Base-by-base conservation (phyloP, 2,329 filamentous ascomycete species). In the Davidsoniella eucalypti region DNA sequence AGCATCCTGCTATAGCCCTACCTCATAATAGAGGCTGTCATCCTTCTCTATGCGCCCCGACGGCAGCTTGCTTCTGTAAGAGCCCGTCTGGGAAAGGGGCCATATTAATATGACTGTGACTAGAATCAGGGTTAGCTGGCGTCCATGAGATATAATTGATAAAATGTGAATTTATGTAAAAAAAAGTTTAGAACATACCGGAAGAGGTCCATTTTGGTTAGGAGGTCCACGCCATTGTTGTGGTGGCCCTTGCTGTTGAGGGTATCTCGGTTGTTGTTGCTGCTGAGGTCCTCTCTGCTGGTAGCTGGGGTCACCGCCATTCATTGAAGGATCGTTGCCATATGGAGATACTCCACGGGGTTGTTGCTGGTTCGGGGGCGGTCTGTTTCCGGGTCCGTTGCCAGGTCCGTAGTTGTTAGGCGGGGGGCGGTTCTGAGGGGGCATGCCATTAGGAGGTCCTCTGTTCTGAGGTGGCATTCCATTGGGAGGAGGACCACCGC, bases 171-270 rank as follows among this genome's bases (percentile, higher is more conserved):
- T 33, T 2, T 10, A 33, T 33, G 29, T 33, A 33, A 33, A 12
- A 12, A 33, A 33, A 12, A 12, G 29, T 21, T 23, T 2, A 26
- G 12, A 26, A 52, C 42, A 44, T 49, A 52, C 51, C 25, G 45
- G 46, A 25, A 52, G 23, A 36, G 51, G 41, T 16, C 39, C 41
- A 26, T 41, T 38, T 17, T 44, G 50, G 29, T 44, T 43, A n/a
- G 45, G 50, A 23, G 50, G 46, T 5, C 45, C 51, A 41, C 51
- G 51, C 51, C 51, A 52, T 44, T 52, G 51, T 40, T 46, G 49
- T 23, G 39, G 47, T 36, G 42, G 49, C 2, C 39, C 48, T 39
- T 43, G 39, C 29, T 52, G 46, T 18, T 45, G 45, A 14, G 50
- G 49, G 18, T 50, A 50, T 50, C 41, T 44, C 16, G 25, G 47